Base-by-base conservation (phyloP, 2,329 filamentous ascomycete genomes). In the Thelonectria olida region DNA sequence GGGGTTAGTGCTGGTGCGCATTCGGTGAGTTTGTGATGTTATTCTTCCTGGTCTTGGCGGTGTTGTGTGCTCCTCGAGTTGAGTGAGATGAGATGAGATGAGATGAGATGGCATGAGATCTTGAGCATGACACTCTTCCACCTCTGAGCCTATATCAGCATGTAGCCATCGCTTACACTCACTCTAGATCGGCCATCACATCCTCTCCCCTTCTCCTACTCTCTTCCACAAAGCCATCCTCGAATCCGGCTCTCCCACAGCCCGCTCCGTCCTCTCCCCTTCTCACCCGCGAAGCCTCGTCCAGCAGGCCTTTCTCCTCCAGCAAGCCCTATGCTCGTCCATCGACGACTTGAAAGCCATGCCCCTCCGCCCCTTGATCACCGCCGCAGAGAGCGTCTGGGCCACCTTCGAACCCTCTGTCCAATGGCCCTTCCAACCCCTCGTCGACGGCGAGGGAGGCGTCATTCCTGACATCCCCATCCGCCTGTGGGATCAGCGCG, bases 401-500 rank as follows among this genome's bases (percentile, higher is more conserved):
- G 64, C 74, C 9, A 73, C 73, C 45, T 81, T 83, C 68, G 72
- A 74, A n/a, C 65, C 70, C 4, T 78, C 75, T 7, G 76, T 87
- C 8, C 79, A 81, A 25, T 88, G 86, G 86, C 81, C 90, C 1
- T 92, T 91, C 76, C 90, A 92, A 68, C 90, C 90, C 7, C 86
- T 89, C 34, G 84, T 92, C 58, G 82, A 61, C n/a, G 52, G 47
- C 19, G 31, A 41, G 17, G 54, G 22, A 15, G 54, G 84, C 12
- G 74, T 89, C 13, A 86, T 92, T 54, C 80, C 82, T 2, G 79
- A 82, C 5, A 22, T 34, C 7, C 58, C 58, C 12, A 5, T 61
- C 3, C 48, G 47, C 12, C 48, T 61, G 23, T 61, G 58, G 58
- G 34, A 57, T 31, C 41, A 49, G 41, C 58, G 58, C 20, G n/a